These are phyloP conservation scores for Penstemon eatonii DNA, from an alignment of 257 asterid genomes.

Conservation along the genomic window DNA sequence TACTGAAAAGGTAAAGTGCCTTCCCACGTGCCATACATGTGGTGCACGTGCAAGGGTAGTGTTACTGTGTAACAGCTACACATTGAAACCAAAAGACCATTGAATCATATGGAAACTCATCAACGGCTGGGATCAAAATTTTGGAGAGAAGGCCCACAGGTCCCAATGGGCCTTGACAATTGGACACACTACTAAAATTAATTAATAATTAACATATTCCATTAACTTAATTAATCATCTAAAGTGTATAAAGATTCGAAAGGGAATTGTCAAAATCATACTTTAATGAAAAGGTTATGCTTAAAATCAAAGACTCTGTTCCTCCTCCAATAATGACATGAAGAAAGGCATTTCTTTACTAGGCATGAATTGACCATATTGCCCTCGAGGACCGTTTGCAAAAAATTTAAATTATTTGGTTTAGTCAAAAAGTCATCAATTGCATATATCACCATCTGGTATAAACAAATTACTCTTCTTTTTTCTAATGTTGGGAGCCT, in stretches of 20 bases:
- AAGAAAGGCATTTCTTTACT: slow-evolving; percentile 19
- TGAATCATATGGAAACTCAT: not conserved
- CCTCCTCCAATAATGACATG: slow-evolving; percentile 36
- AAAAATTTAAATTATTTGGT: slow-evolving; percentile 9
- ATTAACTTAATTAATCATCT: slow-evolving; percentile 31
- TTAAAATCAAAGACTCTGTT: slow-evolving; percentile 45
- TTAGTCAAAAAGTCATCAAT: slow-evolving; percentile 15
- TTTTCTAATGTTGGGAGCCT: not conserved
- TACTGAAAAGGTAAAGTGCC: not conserved
- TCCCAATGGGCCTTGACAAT: slow-evolving; percentile 16
- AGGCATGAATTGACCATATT: slow-evolving; percentile 12
- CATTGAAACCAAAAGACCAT: not conserved
- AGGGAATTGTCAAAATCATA: slow-evolving; percentile 33
- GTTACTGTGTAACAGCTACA: slow-evolving; percentile 20
- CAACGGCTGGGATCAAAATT: not conserved
- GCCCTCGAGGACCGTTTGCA: slow-evolving; percentile 22
- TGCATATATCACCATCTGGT: not conserved
- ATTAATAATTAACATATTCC: slow-evolving; percentile 25
- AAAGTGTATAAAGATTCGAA: slow-evolving; percentile 33
- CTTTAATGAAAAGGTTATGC: slow-evolving; percentile 42
- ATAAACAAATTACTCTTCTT: not conserved
- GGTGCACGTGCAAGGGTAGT: slow-evolving; percentile 38
- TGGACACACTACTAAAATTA: slow-evolving; percentile 2
- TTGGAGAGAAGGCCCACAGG: not conserved
- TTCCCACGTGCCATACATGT: slow-evolving; percentile 38